Percentiles rank a stretch among this genome's conserved stretches.
These are phyloP conservation scores for Entomortierella chlamydospora DNA, from an alignment of 192 early-diverging fungal genomes.

Conservation along the genomic window DNA sequence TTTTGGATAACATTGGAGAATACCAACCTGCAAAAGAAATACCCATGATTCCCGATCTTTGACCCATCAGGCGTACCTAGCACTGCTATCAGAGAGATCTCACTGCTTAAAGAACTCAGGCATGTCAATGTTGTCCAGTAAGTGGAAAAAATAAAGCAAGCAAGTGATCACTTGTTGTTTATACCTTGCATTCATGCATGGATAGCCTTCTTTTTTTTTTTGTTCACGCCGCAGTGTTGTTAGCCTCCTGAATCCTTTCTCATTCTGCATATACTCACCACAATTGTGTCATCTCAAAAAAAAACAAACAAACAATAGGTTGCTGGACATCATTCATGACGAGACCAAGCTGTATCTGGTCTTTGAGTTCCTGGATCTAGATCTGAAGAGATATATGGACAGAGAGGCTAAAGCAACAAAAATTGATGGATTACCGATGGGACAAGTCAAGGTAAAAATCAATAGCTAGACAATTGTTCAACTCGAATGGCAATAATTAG, in stretches of 20 bases:
- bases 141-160: no score
- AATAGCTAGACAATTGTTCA: no score
- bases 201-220: no score
- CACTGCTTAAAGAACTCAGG: constrained; percentile 78
- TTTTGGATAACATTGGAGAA: no score
- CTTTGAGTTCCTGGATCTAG: constrained; percentile 95
- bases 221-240: background rate
- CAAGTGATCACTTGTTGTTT: no score
- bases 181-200: no score
- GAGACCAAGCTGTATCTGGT: constrained; percentile 92
- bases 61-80: constrained; percentile 70
- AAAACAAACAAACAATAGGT: constrained; percentile 53
- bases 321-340: constrained; percentile 88
- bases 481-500: no score
- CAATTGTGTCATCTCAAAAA: background rate
- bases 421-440: constrained; percentile 6
- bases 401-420: background rate
- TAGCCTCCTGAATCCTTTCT: background rate
- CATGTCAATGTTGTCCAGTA: constrained; percentile 81
- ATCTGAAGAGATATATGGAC: constrained; percentile 49
- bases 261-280: background rate
- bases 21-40: no score
- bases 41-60: constrained; percentile 26
- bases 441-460: constrained; percentile 40
- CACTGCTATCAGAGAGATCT: constrained; percentile 82